A percentile compares a stretch with the other conserved stretches of the same genome.
Evolutionary conservation across 2,329 filamentous ascomycete genomes (phyloP).

Genomic region (Trichophyton benhamiae): DNA sequence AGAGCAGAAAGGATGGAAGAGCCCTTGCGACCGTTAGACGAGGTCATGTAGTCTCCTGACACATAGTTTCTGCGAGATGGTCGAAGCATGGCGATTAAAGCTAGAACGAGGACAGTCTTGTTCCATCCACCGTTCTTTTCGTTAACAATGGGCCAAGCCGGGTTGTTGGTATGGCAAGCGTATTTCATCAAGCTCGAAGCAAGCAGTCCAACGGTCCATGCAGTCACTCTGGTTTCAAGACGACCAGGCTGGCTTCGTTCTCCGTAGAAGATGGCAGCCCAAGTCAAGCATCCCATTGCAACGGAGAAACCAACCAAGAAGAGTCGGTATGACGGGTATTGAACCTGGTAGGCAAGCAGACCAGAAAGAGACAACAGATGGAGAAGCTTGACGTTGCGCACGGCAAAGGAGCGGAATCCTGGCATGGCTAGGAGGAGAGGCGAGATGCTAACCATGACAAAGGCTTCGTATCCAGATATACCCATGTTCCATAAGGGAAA

Average conservation of each 20-base stretch:
- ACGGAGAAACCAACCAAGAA: conserved; percentile 73
- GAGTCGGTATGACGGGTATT: conserved; percentile 60
- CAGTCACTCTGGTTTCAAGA: conserved; percentile 69
- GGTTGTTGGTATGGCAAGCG: conserved; percentile 87
- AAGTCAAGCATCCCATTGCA: conserved; percentile 66
- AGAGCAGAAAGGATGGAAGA: conserved; percentile 61
- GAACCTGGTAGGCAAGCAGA: conserved; percentile 65
- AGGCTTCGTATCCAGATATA: conserved; percentile 85
- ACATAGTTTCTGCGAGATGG: conserved; percentile 57
- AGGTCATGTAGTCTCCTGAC: conserved; percentile 38
- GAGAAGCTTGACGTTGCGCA: conserved; percentile 55
- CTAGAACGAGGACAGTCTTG: conserved; percentile 64
- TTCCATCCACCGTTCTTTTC: conserved; percentile 86
- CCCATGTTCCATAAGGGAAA: conserved; percentile 99
- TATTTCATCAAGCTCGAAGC: conserved; percentile 84
- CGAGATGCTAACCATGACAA: conserved; percentile 73
- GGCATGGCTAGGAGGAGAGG: conserved; percentile 65
- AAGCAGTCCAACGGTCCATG: conserved; percentile 69
- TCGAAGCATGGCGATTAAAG: conserved; percentile 59
- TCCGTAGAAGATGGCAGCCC: conserved; percentile 68
- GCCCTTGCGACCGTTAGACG: conserved; percentile 45
- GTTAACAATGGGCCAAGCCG: conserved; percentile 91
- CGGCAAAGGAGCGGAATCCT: conserved; percentile 53
- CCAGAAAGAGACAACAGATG: conserved; percentile 70
- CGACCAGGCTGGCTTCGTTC: conserved; percentile 62